A percentile compares a stretch with the other conserved stretches of the same genome.
Evolutionary conservation across 2,329 filamentous ascomycete species (phyloP).

Genomic region (Talaromyces albobiverticillius): DNA sequence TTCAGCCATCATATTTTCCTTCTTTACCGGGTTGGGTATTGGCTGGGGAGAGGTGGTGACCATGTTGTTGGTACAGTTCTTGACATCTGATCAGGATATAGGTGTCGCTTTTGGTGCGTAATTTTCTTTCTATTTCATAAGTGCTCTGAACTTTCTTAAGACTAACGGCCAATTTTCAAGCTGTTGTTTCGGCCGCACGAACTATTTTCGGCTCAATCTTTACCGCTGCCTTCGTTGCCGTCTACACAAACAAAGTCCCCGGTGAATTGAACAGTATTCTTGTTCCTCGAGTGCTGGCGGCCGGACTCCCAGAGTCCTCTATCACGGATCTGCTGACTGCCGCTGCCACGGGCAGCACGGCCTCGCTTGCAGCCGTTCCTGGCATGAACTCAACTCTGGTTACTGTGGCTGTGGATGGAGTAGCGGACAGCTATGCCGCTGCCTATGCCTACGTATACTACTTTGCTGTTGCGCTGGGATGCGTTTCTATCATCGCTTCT

Average conservation of each 20-base stretch:
- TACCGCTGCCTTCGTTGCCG: slow-evolving; percentile 22
- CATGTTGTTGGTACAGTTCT: not conserved
- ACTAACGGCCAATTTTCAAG: too few species aligned
- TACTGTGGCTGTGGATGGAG: slow-evolving; percentile 7
- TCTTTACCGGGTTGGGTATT: not conserved
- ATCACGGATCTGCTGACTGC: slow-evolving; percentile 19
- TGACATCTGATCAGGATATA: not conserved
- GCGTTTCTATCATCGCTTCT: slow-evolving; percentile 17
- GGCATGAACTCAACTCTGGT: slow-evolving; percentile 18
- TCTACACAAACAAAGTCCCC: slow-evolving; percentile 23
- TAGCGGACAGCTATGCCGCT: slow-evolving; percentile 18
- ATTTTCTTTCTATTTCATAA: not conserved
- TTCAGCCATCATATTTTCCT: not conserved
- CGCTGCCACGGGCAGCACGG: slow-evolving; percentile 15
- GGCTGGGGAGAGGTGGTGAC: not conserved
- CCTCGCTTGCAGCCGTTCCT: slow-evolving; percentile 13
- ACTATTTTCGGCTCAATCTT: slow-evolving; percentile 24
- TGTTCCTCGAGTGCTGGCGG: slow-evolving; percentile 14
- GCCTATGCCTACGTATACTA: slow-evolving; percentile 25
- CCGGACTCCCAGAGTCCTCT: slow-evolving; percentile 19
- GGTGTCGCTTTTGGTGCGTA: not conserved
- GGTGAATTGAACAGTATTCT: slow-evolving; percentile 17
- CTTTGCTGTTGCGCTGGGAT: slow-evolving; percentile 19
- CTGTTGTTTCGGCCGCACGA: not conserved
- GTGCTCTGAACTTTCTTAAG: too few species aligned